phyloP scores from a whole-genome alignment of 805 yeast genomes.

The Tetrapisispora fleetii region DNA sequence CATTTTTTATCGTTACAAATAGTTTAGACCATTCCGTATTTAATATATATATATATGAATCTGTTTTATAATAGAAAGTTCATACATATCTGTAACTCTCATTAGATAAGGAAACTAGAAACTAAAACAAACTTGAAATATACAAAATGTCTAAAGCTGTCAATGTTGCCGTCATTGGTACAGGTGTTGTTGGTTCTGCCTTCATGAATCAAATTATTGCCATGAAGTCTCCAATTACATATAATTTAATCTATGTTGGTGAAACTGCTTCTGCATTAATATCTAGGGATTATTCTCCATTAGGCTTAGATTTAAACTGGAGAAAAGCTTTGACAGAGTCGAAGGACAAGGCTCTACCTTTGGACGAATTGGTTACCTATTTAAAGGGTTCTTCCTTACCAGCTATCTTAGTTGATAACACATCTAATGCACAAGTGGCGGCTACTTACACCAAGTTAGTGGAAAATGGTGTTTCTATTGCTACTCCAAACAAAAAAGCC shows the following conservation, averaged over 20 bases:
- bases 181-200: conserved; percentile 94
- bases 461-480: conserved; percentile 74
- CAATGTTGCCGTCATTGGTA: conserved; percentile 66
- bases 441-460: conserved; percentile 66
- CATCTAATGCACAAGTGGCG: conserved; percentile 76
- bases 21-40: no score
- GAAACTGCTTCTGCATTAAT: conserved; percentile 61
- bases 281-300: conserved; percentile 60
- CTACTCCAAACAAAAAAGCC: conserved; percentile 98
- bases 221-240: conserved; percentile 50
- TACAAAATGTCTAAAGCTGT: conserved; percentile 41
- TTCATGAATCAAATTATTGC: conserved; percentile 70
- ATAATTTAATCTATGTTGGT: conserved; percentile 74
- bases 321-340: conserved; percentile 38
- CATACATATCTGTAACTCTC: background rate
- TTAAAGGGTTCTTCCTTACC: conserved; percentile 62
- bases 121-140: background rate
- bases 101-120: background rate
- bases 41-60: no score
- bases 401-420: conserved; percentile 84
- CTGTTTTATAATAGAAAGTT: no score
- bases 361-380: conserved; percentile 50
- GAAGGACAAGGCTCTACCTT: conserved; percentile 37
- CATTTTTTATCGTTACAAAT: no score
- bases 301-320: conserved; percentile 50